These are phyloP conservation scores for Xylariaceae sp. DNA, from an alignment of 2,329 filamentous ascomycete species.

Conservation along the genomic window DNA sequence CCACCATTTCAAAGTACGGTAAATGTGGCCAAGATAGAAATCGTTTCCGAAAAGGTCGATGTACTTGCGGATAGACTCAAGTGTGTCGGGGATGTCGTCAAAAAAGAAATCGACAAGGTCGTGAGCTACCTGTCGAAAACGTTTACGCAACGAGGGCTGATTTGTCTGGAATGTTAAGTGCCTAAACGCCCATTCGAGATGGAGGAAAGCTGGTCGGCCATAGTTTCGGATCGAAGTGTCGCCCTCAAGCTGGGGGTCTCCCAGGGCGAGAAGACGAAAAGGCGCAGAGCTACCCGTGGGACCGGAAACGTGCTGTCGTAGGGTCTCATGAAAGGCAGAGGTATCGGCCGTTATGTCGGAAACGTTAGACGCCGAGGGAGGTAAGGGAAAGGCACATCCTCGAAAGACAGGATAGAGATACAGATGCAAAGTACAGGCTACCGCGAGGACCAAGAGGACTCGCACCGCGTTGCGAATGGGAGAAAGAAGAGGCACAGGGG, in stretches of 20 bases:
- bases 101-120: conserved; percentile 66
- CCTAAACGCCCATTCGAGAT: conserved; percentile 53
- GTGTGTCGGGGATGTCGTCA: conserved; percentile 70
- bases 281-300: conserved; percentile 59
- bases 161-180: conserved; percentile 55
- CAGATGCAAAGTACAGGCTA: conserved; percentile 76
- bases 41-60: conserved; percentile 94
- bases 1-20: conserved; percentile 84
- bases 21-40: conserved; percentile 92
- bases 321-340: conserved; percentile 46
- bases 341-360: conserved; percentile 19
- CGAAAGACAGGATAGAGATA: conserved; percentile 87
- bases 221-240: conserved; percentile 78
- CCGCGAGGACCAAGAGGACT: conserved; percentile 67
- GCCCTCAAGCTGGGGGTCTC: conserved; percentile 92
- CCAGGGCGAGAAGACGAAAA: conserved; percentile 85
- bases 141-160: conserved; percentile 56
- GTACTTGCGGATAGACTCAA: conserved; percentile 75
- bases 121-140: conserved; percentile 60
- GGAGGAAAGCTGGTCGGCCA: conserved; percentile 59
- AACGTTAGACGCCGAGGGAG: conserved; percentile 33
- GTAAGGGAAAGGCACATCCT: conserved; percentile 78
- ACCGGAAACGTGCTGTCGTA: conserved; percentile 40
- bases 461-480: conserved; percentile 63
- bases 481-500: conserved; percentile 57